Evolutionary conservation across 1,284 basidiomycete species (phyloP).

Genomic region (Tylopilus sp.): DNA sequence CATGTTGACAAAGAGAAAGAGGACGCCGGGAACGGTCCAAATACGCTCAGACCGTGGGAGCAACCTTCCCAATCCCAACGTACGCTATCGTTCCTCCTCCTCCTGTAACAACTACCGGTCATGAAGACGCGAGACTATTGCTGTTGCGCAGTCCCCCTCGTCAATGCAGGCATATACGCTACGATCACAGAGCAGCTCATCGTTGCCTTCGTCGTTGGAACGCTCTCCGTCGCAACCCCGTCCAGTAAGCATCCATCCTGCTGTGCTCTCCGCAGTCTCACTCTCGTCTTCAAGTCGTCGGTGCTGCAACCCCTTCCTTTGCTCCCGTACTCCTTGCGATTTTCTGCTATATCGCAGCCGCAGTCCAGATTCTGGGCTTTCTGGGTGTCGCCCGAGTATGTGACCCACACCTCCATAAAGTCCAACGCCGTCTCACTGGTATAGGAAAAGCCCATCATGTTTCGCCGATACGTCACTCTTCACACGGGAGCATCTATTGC

Average conservation of each 20-base stretch:
- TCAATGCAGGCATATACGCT: slow-evolving; percentile 86
- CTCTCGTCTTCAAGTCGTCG: slow-evolving; percentile 61
- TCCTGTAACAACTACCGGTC: neutral
- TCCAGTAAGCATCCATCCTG: slow-evolving; percentile 49
- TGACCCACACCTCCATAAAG: slow-evolving; percentile 3
- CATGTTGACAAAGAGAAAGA: slow-evolving; percentile 33
- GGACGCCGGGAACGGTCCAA: slow-evolving; percentile 7
- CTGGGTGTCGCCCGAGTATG: slow-evolving; percentile 73
- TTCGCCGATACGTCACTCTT: slow-evolving; percentile 70
- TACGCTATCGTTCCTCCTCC: too few species aligned
- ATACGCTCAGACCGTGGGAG: slow-evolving; percentile 21
- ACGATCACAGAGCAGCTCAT: slow-evolving; percentile 73
- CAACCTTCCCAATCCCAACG: slow-evolving; percentile 14
- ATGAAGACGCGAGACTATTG: slow-evolving; percentile 75
- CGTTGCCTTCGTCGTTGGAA: slow-evolving; percentile 67
- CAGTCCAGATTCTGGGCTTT: slow-evolving; percentile 76
- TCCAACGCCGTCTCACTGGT: slow-evolving; percentile 5
- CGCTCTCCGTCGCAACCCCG: slow-evolving; percentile 76
- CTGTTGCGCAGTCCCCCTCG: slow-evolving; percentile 79
- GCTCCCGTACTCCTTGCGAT: slow-evolving; percentile 72
- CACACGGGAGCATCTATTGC: slow-evolving; percentile 57
- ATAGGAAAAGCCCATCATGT: slow-evolving; percentile 76
- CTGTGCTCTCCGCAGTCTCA: slow-evolving; percentile 1
- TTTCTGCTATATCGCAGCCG: slow-evolving; percentile 70
- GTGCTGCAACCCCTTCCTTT: slow-evolving; percentile 73